Evolutionary conservation across 768 basidiomycete genomes (phyloP), one percentile per base, ranked within the genome.

Genomic region (Kwoniella europaea): DNA sequence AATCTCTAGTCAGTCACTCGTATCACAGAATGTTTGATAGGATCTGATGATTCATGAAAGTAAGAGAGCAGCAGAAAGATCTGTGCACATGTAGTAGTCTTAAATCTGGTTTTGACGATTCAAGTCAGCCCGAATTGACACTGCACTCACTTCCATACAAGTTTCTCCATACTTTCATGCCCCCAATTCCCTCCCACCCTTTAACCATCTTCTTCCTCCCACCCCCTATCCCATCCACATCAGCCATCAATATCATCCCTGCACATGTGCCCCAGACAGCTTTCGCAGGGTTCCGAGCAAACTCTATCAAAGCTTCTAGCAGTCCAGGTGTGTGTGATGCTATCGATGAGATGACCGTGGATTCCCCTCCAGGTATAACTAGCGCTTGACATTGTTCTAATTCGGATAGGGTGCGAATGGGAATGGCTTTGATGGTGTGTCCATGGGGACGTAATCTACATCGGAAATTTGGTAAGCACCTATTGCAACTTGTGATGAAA

Each of bases 211-310:
- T 92, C 77, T 89, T 90, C 85, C 93, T 94, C 3, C 90, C 88
- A 55, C 91, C 90, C 55, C 90, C 88, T 2, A 93, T 88, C 20
- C 13, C 82, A 71, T 86, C 84, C 72, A 90, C 87, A 35, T 77
- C 82, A 2, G 94, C 88, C 57, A 98, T 88, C 20, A 98, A 86
- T 64, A 98, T 97, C 52, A 94, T 94, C 12, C 96, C 95, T 0
- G 95, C 95, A 83, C 95, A 98, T 0, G 94, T 97, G 2, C 95
- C 95, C 94, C 94, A 98, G 2, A 94, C 88, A 0, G 93, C 90
- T 79, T 91, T 93, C 0, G 78, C 82, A 16, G 65, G 63, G 59
- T 79, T 67, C 73, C 86, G 85, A n/a, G 90, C 86, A 73, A 94
- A 95, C 46, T 88, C 86, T 46, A 88, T 86, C 4, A 98, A 86